phyloP scores from a whole-genome alignment of 768 basidiomycete species.

The Fomitopsis serialis region DNA sequence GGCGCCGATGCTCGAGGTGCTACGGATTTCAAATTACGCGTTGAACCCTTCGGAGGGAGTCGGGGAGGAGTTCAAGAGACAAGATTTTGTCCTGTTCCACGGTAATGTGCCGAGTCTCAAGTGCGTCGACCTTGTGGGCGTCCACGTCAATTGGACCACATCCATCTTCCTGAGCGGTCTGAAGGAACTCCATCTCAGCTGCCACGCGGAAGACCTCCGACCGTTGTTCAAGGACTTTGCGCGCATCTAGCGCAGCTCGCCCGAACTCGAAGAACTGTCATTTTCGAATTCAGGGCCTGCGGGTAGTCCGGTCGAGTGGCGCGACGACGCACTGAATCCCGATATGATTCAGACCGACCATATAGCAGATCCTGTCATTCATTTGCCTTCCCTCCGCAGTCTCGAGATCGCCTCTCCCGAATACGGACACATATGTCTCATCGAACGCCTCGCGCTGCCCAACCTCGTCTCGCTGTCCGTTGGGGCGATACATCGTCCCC shows the following conservation, averaged over 20 bases:
- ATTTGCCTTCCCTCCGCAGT: conserved; percentile 17
- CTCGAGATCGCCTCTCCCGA: conserved; percentile 28
- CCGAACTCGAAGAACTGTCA: conserved; percentile 46
- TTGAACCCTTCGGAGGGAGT: conserved; percentile 2
- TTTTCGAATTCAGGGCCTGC: conserved; percentile 56
- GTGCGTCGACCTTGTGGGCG: conserved; percentile 55
- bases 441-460: conserved; percentile 30
- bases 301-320: conserved; percentile 34
- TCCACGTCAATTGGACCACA: conserved; percentile 62
- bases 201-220: conserved; percentile 56
- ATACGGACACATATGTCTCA: conserved; percentile 25
- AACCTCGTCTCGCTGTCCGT: conserved; percentile 29
- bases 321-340: too few species aligned
- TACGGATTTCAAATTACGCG: conserved; percentile 28
- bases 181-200: conserved; percentile 50
- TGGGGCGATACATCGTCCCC: too few species aligned
- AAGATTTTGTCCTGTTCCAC: conserved; percentile 46
- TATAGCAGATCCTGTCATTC: conserved; percentile 13
- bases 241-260: conserved; percentile 45
- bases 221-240: conserved; percentile 52
- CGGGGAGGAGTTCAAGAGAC: conserved; percentile 31
- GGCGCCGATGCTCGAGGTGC: conserved; percentile 50
- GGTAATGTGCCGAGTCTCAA: conserved; percentile 47
- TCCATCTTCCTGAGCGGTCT: conserved; percentile 41
- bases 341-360: too few species aligned